Percentiles rank a stretch among this genome's conserved stretches.
These are phyloP conservation scores for Favolaschia claudopus DNA, from an alignment of 768 basidiomycete species.

Conservation along the genomic window DNA sequence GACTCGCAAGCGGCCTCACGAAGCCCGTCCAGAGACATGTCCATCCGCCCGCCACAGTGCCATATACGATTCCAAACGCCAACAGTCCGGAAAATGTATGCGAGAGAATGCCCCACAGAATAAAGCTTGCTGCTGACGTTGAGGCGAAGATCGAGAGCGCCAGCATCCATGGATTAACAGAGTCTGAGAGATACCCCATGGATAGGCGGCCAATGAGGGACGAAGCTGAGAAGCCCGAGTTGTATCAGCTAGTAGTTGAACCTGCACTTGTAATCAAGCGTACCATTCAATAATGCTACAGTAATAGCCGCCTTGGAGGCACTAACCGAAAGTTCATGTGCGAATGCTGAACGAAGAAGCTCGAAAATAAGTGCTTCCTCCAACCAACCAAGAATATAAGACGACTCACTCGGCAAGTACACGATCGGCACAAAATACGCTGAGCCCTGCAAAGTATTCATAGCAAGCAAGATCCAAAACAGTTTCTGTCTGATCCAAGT, in stretches of 20 bases:
- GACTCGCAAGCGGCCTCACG: slow-evolving; percentile 32
- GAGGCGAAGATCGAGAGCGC: slow-evolving; percentile 24
- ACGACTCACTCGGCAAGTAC: slow-evolving; percentile 35
- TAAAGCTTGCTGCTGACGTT: slow-evolving; percentile 33
- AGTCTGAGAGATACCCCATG: slow-evolving; percentile 38
- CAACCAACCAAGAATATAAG: background rate
- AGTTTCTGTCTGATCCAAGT: slow-evolving; percentile 29
- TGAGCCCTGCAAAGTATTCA: slow-evolving; percentile 36
- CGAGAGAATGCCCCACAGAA: slow-evolving; percentile 39
- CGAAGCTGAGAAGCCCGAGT: background rate
- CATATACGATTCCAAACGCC: slow-evolving; percentile 35
- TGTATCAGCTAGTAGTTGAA: too few relatives aligned
- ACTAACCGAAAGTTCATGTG: background rate
- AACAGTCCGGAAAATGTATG: slow-evolving; percentile 34
- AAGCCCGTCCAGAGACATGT: slow-evolving; percentile 38
- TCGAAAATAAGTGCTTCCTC: background rate
- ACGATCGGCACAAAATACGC: slow-evolving; percentile 37
- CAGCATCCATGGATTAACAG: slow-evolving; percentile 30
- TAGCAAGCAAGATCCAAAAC: slow-evolving; percentile 33
- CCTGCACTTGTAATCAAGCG: too few relatives aligned
- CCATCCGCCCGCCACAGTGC: slow-evolving; percentile 36
- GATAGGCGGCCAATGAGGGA: slow-evolving; percentile 33
- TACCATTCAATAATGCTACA: slow-evolving; percentile 36
- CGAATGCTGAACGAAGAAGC: too few relatives aligned
- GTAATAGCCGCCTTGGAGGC: slow-evolving; percentile 30